phyloP scores from a whole-genome alignment of 2,329 filamentous ascomycete genomes.

The Xylariaceae sp. region DNA sequence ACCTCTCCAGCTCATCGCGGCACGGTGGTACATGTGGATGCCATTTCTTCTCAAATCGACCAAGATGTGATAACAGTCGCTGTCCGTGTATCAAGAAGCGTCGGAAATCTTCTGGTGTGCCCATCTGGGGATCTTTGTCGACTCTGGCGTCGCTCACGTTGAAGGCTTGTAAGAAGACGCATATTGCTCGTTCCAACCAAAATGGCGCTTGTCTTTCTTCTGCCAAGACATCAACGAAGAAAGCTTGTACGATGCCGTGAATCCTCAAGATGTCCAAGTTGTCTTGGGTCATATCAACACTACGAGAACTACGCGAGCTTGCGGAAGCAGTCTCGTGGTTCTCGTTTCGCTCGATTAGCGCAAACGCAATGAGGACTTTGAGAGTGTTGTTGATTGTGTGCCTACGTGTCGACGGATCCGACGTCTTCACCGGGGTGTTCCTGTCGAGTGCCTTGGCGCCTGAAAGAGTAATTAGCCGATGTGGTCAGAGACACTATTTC shows the following conservation, averaged over 20 bases:
- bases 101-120: constrained; percentile 49
- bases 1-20: constrained; percentile 30
- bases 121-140: constrained; percentile 34
- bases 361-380: constrained; percentile 46
- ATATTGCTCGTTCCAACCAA: constrained; percentile 46
- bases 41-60: constrained; percentile 30
- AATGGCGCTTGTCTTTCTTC: constrained; percentile 36
- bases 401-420: constrained; percentile 31
- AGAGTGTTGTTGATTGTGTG: constrained; percentile 44
- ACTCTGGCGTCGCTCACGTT: constrained; percentile 41
- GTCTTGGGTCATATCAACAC: constrained; percentile 38
- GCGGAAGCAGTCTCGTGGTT: constrained; percentile 33
- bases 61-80: constrained; percentile 39
- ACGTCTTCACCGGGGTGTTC: constrained; percentile 41
- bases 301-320: constrained; percentile 37
- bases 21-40: constrained; percentile 25
- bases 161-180: constrained; percentile 46
- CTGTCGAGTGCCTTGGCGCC: constrained; percentile 42
- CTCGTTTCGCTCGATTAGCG: constrained; percentile 47
- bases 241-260: constrained; percentile 49
- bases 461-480: constrained; percentile 13
- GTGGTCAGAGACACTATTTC: neutral
- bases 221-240: constrained; percentile 44
- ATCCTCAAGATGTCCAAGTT: constrained; percentile 46
- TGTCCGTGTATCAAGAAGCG: constrained; percentile 48